Percentiles rank a stretch among this genome's conserved stretches.
These are phyloP conservation scores for Cucumis melo DNA, from an alignment of 306 rosid genomes.

Conservation along the genomic window DNA sequence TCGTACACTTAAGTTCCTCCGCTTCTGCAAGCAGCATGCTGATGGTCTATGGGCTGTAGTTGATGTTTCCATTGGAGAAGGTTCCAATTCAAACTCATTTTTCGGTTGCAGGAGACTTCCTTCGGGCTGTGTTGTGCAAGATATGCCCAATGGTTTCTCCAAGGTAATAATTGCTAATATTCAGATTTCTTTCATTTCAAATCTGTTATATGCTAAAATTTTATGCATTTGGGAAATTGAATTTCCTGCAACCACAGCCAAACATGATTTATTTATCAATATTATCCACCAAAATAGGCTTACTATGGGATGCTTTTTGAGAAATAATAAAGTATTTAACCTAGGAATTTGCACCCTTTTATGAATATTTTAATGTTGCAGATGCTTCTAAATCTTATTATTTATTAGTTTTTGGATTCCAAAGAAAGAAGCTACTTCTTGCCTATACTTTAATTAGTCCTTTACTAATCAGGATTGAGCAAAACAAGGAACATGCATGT, in stretches of 20 bases:
- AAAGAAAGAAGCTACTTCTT: conserved; percentile 20
- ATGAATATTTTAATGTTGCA: conserved; percentile 22
- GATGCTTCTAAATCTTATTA: conserved; percentile 34
- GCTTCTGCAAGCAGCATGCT: conserved; percentile 65
- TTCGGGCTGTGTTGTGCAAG: conserved; percentile 77
- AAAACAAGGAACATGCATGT: conserved; percentile 36
- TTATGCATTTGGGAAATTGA: conserved; percentile 1
- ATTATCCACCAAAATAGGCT: conserved; percentile 9
- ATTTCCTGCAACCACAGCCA: conserved; percentile 16
- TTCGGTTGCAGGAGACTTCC: conserved; percentile 59
- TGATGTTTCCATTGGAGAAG: conserved; percentile 51
- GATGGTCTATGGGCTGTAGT: conserved; percentile 82
- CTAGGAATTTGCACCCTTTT: conserved; percentile 14
- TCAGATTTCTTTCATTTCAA: background rate
- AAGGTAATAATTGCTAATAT: conserved; percentile 40
- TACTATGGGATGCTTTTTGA: conserved; percentile 13
- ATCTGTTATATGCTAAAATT: background rate
- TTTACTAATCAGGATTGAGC: conserved; percentile 24
- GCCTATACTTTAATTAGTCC: conserved; percentile 22
- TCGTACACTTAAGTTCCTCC: conserved; percentile 52
- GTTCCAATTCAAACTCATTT: conserved; percentile 13
- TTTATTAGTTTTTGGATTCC: conserved; percentile 18
- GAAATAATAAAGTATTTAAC: conserved; percentile 13
- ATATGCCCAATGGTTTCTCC: conserved; percentile 54
- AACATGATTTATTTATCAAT: conserved; percentile 6